A percentile compares a stretch with the other conserved stretches of the same genome.
Evolutionary conservation across 2,329 filamentous ascomycete genomes (phyloP).

Genomic region (Trichoderma sp.): DNA sequence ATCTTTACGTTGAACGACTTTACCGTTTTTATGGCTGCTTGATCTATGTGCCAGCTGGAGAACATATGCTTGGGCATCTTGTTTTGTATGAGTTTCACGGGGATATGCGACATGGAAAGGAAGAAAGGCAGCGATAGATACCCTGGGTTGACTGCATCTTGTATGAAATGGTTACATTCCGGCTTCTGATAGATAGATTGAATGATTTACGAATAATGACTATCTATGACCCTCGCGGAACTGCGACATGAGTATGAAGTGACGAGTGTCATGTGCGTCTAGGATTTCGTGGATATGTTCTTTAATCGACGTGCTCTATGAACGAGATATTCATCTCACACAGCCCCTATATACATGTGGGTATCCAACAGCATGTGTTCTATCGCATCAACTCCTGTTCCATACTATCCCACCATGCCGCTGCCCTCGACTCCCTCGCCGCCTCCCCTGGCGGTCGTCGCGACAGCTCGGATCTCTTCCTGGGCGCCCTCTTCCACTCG

Average conservation of each 20-base stretch:
- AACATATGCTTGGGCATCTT: background rate
- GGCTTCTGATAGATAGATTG: slow-evolving; percentile 10
- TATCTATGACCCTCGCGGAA: background rate
- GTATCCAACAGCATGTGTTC: background rate
- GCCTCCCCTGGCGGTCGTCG: slow-evolving; percentile 32
- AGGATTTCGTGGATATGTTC: background rate
- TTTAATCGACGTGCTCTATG: background rate
- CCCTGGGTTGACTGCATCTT: slow-evolving; percentile 5
- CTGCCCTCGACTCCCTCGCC: slow-evolving; percentile 28
- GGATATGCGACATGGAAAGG: background rate
- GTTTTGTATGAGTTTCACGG: background rate
- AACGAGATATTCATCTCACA: background rate
- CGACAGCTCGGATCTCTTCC: slow-evolving; percentile 29
- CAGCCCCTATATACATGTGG: background rate
- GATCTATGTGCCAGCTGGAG: background rate
- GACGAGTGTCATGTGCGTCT: background rate
- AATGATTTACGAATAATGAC: slow-evolving; percentile 20
- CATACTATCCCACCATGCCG: slow-evolving; percentile 38
- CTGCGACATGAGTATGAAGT: no score
- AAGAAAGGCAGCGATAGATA: background rate
- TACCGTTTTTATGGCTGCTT: background rate
- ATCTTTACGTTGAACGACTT: background rate
- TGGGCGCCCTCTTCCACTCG: slow-evolving; percentile 35
- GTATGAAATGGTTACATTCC: background rate
- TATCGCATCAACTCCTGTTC: slow-evolving; percentile 40